Evolutionary conservation across 164 flowering plant genomes (phyloP), one percentile per base, ranked within the genome.

Genomic region (Taxillus chinensis): DNA sequence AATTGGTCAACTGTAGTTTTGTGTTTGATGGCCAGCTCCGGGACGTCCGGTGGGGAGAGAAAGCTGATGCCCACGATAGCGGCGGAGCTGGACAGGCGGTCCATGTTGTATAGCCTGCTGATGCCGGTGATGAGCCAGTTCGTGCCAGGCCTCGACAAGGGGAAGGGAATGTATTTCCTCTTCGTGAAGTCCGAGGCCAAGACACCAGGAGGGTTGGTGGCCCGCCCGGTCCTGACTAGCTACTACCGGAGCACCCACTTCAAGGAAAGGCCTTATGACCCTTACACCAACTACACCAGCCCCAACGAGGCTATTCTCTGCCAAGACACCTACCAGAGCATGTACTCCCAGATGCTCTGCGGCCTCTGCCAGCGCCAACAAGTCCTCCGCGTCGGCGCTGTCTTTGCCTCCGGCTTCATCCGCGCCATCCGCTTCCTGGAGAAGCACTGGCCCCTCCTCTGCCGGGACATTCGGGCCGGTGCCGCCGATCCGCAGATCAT

Each of bases 11-110:
- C 2, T 43, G 46, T 6, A 43, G 7, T 43, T 43, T 6, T 43
- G 7, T 43, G 46, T 43, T 43, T 43, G 46, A 5, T 43, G 7
- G 46, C 2, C 67, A 92, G 98, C 70, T 92, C 98, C n/a, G 98
- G 98, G 65, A 93, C 98, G n/a, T 93, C 98, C 0, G 98, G 83
- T 0, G 98, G 98, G 10, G 97, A 93, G 65, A 82, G 97, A 52
- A 90, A 90, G 70, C 53, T 90, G 84, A 93, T 90, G 97, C 97
- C 98, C 3, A 88, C 97, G 7, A 90, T 88, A 37, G 89, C 85
- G 46, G 93, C 86, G 56, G 96, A 92, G 70, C 71, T 88, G 0
- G 86, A 71, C 49, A 77, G 98, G 73, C 73, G 98, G 64, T 77
- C 86, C 11, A 45, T 83, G 50, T 78, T 92, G 0, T 90, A 90